Evolutionary conservation across 2,329 filamentous ascomycete species (phyloP).

Genomic region (Chlorencoelia australis): DNA sequence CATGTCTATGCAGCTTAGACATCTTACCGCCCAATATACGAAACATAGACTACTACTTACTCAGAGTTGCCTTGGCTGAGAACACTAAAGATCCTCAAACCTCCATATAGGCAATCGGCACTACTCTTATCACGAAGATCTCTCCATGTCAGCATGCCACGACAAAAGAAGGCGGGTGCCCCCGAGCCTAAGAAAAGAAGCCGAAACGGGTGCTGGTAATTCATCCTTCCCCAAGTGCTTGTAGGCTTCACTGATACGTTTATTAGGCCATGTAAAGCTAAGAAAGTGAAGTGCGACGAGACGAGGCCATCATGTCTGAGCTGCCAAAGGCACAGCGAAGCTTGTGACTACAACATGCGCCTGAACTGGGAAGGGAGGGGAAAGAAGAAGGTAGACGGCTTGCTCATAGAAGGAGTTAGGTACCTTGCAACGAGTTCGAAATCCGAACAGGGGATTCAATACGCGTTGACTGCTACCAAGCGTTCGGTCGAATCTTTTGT

Average conservation of each 20-base stretch:
- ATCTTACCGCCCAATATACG: too few species aligned
- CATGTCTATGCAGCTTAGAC: too few species aligned
- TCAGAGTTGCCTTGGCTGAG: too few species aligned
- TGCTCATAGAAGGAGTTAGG: too few species aligned
- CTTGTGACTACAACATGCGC: constrained; percentile 72
- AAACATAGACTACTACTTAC: too few species aligned
- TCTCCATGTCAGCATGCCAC: constrained; percentile 42
- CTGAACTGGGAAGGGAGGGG: constrained; percentile 71
- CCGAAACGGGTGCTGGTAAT: constrained; percentile 57
- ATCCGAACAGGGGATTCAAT: too few species aligned
- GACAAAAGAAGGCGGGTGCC: constrained; percentile 53
- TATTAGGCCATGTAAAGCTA: constrained; percentile 64
- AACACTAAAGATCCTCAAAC: too few species aligned
- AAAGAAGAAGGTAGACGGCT: constrained; percentile 49
- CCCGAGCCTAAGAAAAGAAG: constrained; percentile 57
- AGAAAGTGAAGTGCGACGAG: constrained; percentile 75
- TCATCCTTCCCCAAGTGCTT: neutral
- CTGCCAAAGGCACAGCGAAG: constrained; percentile 60
- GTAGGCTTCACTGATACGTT: constrained; percentile 3
- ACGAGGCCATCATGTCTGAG: constrained; percentile 64
- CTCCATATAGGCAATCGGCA: too few species aligned
- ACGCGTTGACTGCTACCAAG: too few species aligned
- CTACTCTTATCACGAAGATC: too few species aligned
- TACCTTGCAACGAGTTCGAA: too few species aligned
- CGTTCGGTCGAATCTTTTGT: too few species aligned